Evolutionary conservation across 2,329 filamentous ascomycete species (phyloP).

Genomic region (Epichloe gansuensis): DNA sequence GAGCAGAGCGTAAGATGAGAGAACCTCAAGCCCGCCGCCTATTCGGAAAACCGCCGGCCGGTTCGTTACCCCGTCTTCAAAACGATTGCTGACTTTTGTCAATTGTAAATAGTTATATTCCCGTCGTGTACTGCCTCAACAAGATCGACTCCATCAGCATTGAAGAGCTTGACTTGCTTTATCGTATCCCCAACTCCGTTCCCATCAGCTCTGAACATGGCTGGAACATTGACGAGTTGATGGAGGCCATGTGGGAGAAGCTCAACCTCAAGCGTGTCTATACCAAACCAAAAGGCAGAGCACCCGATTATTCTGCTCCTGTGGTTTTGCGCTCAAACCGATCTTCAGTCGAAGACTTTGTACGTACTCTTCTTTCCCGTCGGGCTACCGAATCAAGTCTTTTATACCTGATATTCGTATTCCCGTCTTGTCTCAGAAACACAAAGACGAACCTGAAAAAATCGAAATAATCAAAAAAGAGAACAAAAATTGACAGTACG

Average conservation of each 20-base stretch:
- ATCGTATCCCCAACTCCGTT: constrained; percentile 91
- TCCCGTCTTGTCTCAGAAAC: not conserved
- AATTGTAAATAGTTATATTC: constrained; percentile 62
- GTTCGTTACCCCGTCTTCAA: too few relatives aligned
- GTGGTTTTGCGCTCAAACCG: constrained; percentile 74
- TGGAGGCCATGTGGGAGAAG: constrained; percentile 99
- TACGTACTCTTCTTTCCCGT: constrained; percentile 36
- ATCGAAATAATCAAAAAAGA: not conserved
- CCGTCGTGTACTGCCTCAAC: constrained; percentile 97
- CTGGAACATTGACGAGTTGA: constrained; percentile 94
- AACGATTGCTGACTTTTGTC: not conserved
- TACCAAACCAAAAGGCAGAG: constrained; percentile 92
- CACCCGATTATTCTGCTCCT: constrained; percentile 83
- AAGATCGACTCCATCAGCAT: constrained; percentile 98
- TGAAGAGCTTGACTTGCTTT: constrained; percentile 89
- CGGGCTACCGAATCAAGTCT: not conserved
- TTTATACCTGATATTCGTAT: not conserved
- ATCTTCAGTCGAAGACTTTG: constrained; percentile 93
- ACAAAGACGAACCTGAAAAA: not conserved
- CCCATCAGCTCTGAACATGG: constrained; percentile 96
- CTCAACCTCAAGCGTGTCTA: constrained; percentile 84
- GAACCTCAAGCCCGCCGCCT: not conserved
- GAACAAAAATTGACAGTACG: not conserved
- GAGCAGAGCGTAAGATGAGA: constrained; percentile 42
- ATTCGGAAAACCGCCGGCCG: too few relatives aligned